Evolutionary conservation across 2,329 filamentous ascomycete species (phyloP).

Genomic region (Penicillium decumbens): DNA sequence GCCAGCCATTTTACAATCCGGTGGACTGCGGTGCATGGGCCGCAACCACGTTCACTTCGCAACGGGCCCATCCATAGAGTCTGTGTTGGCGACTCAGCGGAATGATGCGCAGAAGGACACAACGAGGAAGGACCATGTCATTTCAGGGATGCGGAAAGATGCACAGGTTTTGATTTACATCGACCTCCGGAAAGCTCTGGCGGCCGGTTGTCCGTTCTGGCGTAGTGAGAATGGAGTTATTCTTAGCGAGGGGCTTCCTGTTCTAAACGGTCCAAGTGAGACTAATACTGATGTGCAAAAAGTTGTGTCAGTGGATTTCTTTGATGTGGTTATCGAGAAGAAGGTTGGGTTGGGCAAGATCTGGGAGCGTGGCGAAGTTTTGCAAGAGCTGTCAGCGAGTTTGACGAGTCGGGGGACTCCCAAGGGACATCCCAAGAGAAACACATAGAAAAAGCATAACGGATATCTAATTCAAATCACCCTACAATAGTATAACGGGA

Average conservation of each 20-base stretch:
- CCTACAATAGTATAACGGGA: not conserved
- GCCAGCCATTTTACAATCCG: conserved; percentile 66
- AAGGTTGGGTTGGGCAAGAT: conserved; percentile 66
- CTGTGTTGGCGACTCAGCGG: conserved; percentile 27
- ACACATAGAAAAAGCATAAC: not conserved
- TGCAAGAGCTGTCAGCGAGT: conserved; percentile 46
- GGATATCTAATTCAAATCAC: not conserved
- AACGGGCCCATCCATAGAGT: conserved; percentile 57
- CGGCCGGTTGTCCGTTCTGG: conserved; percentile 66
- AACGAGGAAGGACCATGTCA: conserved; percentile 43
- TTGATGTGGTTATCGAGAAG: conserved; percentile 69
- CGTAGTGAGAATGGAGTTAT: conserved; percentile 73
- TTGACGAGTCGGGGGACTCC: conserved; percentile 37
- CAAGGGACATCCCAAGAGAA: conserved; percentile 24
- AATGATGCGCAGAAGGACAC: conserved; percentile 15
- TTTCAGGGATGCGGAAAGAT: conserved; percentile 75
- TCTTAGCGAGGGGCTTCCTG: conserved; percentile 50
- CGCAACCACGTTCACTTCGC: conserved; percentile 90
- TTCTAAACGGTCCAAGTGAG: conserved; percentile 38
- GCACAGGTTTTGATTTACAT: conserved; percentile 75
- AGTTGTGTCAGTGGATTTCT: conserved; percentile 62
- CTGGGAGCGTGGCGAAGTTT: conserved; percentile 54
- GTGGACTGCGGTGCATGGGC: conserved; percentile 75
- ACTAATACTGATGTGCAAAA: conserved; percentile 48
- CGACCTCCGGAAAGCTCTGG: conserved; percentile 63